These are phyloP conservation scores for Fusarium foetens DNA, from an alignment of 2,329 filamentous ascomycete species.

Conservation along the genomic window DNA sequence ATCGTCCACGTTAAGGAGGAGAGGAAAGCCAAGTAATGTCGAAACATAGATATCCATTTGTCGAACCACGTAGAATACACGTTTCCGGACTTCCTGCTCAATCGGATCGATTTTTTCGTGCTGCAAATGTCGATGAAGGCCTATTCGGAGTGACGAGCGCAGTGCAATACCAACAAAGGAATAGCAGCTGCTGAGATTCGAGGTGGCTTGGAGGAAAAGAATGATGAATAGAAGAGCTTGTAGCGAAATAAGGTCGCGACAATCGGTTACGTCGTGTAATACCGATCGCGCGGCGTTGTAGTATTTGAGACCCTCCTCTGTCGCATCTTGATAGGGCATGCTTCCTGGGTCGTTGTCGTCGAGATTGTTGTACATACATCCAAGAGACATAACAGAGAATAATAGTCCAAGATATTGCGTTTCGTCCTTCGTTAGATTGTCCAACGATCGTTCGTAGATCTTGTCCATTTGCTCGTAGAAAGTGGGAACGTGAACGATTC, in stretches of 20 bases:
- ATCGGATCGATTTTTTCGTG: constrained; percentile 71
- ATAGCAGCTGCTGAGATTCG: constrained; percentile 82
- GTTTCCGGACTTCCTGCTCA: constrained; percentile 70
- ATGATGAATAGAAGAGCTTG: constrained; percentile 84
- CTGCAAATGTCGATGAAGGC: constrained; percentile 77
- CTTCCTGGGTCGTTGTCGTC: constrained; percentile 62
- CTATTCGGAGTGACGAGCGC: constrained; percentile 79
- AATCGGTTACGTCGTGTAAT: constrained; percentile 73
- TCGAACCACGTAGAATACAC: constrained; percentile 74
- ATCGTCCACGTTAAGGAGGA: constrained; percentile 71
- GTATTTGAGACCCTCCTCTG: constrained; percentile 75
- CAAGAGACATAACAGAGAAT: constrained; percentile 76
- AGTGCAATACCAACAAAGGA: constrained; percentile 82
- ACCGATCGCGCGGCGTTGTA: constrained; percentile 75
- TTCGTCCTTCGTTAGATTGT: constrained; percentile 71
- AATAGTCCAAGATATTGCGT: constrained; percentile 75
- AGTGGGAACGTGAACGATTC: constrained; percentile 82
- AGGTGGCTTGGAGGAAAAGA: constrained; percentile 81
- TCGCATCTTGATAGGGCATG: constrained; percentile 60
- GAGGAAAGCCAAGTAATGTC: constrained; percentile 72
- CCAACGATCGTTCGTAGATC: constrained; percentile 76
- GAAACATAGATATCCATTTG: constrained; percentile 79
- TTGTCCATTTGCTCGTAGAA: constrained; percentile 82
- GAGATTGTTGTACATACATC: constrained; percentile 74
- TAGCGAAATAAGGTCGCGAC: constrained; percentile 77